Base-by-base conservation (phyloP, 225 moss, liverwort and hornwort species). In the Thuidium tamariscinum region DNA sequence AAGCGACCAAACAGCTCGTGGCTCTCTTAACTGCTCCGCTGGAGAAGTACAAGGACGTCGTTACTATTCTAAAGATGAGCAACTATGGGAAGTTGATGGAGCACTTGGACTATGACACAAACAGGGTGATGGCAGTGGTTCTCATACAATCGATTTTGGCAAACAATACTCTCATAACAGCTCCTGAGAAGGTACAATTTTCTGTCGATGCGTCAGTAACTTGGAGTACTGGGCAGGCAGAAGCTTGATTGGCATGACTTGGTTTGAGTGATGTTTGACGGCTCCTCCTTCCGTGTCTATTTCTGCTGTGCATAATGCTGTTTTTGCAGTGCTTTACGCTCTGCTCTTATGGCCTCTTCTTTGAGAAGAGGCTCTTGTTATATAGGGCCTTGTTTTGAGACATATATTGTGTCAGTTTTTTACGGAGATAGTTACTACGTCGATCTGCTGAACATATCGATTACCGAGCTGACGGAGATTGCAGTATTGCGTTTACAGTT, bases 61-160 rank as follows among this genome's bases (percentile, higher is more conserved):
- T 93, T 49, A 92, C 86, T 34, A 89, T 93, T 46, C 73, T 93
- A 63, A 91, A 89, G 77, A 77, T 93, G 83, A 87, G 90, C 79
- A 92, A 89, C 78, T 93, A 93, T 87, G 93, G 90, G 78, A 93
- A 93, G 94, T 94, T 99, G 87, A 99, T 97, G 98, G 93, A 96
- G 90, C 97, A 99, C 92, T 89, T 99, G 81, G 97, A 97, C 89
- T 97, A 96, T 87, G 97, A 99, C 87, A 99, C 98, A 66, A 97
- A 99, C 81, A 99, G 96, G 93, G 97, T 97, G 89, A 97, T 99
- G 97, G 97, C 98, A 85, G 96, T 97, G 42, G 97, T 97, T 87
- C 93, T 99, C 79, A 99, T 99, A 88, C 98, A 97, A 80, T 96
- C 96, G 76, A 90, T 96, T 48, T 93, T 97, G 89, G 92, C 97